Base-by-base conservation (phyloP, 2,329 filamentous ascomycete species). In the Plectosphaerella sp. region DNA sequence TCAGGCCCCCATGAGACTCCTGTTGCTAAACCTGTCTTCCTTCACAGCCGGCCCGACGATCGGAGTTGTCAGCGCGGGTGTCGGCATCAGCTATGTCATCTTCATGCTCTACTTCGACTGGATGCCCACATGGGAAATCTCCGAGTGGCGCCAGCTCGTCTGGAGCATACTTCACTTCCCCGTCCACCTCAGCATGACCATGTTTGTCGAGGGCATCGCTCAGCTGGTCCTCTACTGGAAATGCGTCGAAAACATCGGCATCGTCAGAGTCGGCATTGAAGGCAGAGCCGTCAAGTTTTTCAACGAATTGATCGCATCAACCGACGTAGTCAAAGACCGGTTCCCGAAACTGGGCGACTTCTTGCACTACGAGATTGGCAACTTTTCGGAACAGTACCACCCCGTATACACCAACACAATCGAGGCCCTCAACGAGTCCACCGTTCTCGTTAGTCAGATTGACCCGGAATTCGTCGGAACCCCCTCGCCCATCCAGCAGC, bases 121-220 rank as follows among this genome's bases (percentile, higher is more conserved):
- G 79, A 82, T 85, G 65, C 84, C 85, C 61, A 82, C 82, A 48
- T 77, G 83, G 53, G 75, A 84, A 33, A 79, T 76, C 72, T 64
- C 80, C 65, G 53, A 73, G 64, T 70, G 82, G 45, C 76, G 80
- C 5, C 84, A 87, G 57, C 79, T 84, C 48, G 66, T 82, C 49
- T 84, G 80, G 80, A 74, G 77, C 0, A 52, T 72, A 2, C 63
- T 82, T 1, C 84, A 87, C 65, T 80, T 86, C 54, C 83, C 83
- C 1, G 81, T 87, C 58, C 83, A 88, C 57, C 73, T 86, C 2
- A 70, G 79, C 6, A 75, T 88, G 33, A 77, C 85, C 14, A 75
- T 87, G 7, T 76, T 86, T n/a, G 77, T 85, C 45, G 83, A 86
- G 59, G 84, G 81, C 14, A 72, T 76, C 39, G 82, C 81, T 7